These are phyloP conservation scores for Nitzschia putrida DNA, from an alignment of 108 stramenopile species.

Conservation along the genomic window DNA sequence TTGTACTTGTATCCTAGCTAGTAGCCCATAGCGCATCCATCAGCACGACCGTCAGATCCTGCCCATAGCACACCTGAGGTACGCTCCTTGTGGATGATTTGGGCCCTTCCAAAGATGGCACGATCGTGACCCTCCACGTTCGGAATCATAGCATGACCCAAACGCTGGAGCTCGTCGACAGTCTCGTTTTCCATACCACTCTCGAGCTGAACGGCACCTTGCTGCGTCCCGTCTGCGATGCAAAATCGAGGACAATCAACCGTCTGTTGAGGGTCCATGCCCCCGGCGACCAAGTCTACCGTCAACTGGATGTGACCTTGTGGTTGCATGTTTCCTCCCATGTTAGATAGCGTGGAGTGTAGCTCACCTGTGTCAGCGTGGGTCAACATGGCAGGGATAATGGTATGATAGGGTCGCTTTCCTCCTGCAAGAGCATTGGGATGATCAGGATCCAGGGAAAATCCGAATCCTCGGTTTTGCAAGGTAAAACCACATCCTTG, in stretches of 20 bases:
- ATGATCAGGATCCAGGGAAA: conserved; percentile 73
- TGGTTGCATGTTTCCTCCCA: conserved; percentile 99
- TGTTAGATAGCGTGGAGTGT: conserved; percentile 87
- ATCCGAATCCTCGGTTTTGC: conserved; percentile 94
- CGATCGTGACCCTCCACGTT: conserved; percentile 68
- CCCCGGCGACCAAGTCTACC: conserved; percentile 69
- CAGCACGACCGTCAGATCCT: conserved; percentile 92
- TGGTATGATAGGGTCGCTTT: conserved; percentile 97
- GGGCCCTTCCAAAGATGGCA: conserved; percentile 88
- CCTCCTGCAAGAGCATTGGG: conserved; percentile 82
- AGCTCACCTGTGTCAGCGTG: conserved; percentile 78
- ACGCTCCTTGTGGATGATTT: conserved; percentile 76
- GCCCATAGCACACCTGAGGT: conserved; percentile 83
- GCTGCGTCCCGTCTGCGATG: conserved; percentile 79
- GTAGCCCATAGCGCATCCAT: conserved; percentile 94
- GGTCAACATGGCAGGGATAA: conserved; percentile 93
- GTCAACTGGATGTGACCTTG: conserved; percentile 96
- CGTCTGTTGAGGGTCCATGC: conserved; percentile 83
- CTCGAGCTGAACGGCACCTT: conserved; percentile 76
- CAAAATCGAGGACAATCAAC: conserved; percentile 94
- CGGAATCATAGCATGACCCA: conserved; percentile 66
- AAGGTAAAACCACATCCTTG: conserved; percentile 91
- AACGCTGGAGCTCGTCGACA: conserved; percentile 55
- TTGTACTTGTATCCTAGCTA: conserved; percentile 28
- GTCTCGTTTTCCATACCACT: conserved; percentile 56